Conservation (phyloP, 164 flowering plant species). For the Platanus orientalis region DNA sequence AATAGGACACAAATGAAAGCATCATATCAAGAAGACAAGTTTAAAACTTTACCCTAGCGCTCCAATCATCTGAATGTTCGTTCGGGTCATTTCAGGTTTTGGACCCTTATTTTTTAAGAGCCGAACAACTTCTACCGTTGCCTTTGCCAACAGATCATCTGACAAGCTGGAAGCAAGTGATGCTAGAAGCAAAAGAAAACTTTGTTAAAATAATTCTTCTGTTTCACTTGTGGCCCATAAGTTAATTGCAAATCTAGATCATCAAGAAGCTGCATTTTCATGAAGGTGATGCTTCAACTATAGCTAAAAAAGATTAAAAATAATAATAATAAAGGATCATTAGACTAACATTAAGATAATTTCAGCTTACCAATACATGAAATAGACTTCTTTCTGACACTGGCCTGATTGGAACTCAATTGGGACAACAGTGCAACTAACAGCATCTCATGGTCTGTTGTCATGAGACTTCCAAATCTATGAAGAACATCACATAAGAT, state of each 20-base stretch:
- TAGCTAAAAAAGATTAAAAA: no score
- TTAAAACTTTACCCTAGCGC: slow-evolving; percentile 60
- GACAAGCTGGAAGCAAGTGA: slow-evolving; percentile 91
- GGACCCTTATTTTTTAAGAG: slow-evolving; percentile 56
- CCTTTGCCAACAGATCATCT: slow-evolving; percentile 88
- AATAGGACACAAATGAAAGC: no score
- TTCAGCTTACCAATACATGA: slow-evolving; percentile 75
- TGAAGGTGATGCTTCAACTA: no score
- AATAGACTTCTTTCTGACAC: slow-evolving; percentile 80
- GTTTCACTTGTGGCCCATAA: no score
- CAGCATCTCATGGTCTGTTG: slow-evolving; percentile 64
- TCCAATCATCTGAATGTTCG: slow-evolving; percentile 98
- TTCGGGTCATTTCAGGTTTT: slow-evolving; percentile 76
- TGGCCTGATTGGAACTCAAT: slow-evolving; percentile 79
- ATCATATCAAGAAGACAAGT: no score
- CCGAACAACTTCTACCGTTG: slow-evolving; percentile 73
- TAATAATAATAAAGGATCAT: background rate
- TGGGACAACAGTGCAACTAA: slow-evolving; percentile 72
- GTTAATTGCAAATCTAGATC: no score
- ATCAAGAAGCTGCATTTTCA: no score
- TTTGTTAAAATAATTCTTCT: background rate
- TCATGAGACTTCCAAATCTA: slow-evolving; percentile 85
- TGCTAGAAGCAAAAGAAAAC: slow-evolving; percentile 38
- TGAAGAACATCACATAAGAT: slow-evolving; percentile 90
- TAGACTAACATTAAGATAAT: background rate